Evolutionary conservation across 306 rosid species (phyloP).

Genomic region (Herpetospermum pedunculosum): DNA sequence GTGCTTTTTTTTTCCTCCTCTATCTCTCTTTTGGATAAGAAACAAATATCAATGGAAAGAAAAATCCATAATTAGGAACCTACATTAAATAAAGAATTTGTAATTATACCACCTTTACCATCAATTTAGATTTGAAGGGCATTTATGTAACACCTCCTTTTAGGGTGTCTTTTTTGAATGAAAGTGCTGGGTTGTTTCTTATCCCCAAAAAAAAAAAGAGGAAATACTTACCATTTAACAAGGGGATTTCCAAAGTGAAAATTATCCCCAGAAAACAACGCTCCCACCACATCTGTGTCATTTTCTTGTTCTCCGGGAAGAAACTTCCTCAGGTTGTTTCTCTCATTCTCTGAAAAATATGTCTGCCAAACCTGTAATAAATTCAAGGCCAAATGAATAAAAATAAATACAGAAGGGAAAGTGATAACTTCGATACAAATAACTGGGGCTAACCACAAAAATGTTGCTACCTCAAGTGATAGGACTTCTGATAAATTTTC

Average conservation of each 20-base stretch:
- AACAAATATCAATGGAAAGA: not conserved
- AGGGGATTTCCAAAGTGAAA: slow-evolving; percentile 75
- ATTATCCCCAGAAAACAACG: slow-evolving; percentile 56
- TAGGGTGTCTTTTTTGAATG: too few species aligned
- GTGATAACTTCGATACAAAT: slow-evolving; percentile 1
- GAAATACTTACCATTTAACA: slow-evolving; percentile 52
- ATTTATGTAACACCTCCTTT: not conserved
- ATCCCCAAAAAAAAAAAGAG: not conserved
- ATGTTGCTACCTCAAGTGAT: slow-evolving; percentile 52
- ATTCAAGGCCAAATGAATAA: slow-evolving; percentile 7
- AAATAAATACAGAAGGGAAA: slow-evolving; percentile 3
- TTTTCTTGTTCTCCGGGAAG: slow-evolving; percentile 62
- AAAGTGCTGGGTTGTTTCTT: not conserved
- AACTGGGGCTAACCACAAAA: slow-evolving; percentile 14
- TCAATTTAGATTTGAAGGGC: not conserved
- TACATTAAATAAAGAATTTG: not conserved
- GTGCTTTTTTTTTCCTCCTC: not conserved
- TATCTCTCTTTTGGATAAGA: not conserved
- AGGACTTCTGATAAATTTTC: slow-evolving; percentile 64
- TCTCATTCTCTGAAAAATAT: slow-evolving; percentile 66
- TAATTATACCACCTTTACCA: too few species aligned
- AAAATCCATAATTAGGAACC: not conserved
- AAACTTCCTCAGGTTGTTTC: slow-evolving; percentile 50
- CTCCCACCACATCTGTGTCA: slow-evolving; percentile 47
- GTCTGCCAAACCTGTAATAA: slow-evolving; percentile 72